Evolutionary conservation across 805 yeast species (phyloP).

Genomic region (Lachancea thermotolerans): DNA sequence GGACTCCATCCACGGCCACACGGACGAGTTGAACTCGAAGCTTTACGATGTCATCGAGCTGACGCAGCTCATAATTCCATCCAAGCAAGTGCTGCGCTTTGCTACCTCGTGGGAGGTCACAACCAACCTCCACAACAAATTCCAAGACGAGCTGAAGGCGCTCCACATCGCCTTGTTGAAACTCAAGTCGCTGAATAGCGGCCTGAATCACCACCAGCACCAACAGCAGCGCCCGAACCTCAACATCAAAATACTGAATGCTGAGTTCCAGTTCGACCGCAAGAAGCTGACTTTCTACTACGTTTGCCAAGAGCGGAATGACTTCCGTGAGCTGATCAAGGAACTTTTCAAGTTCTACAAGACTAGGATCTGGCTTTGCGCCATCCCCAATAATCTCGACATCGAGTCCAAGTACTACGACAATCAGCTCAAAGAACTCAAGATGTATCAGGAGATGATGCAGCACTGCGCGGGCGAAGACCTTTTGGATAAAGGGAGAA

Average conservation of each 20-base stretch:
- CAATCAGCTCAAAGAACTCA: conserved; percentile 25
- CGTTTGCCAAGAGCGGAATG: conserved; percentile 57
- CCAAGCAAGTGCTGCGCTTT: conserved; percentile 70
- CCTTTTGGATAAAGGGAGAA: conserved; percentile 15
- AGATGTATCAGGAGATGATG: conserved; percentile 32
- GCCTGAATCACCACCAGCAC: conserved; percentile 9
- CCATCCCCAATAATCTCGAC: conserved; percentile 40
- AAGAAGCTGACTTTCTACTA: conserved; percentile 71
- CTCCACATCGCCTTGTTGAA: conserved; percentile 56
- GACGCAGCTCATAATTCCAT: conserved; percentile 56
- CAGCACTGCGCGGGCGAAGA: conserved; percentile 26
- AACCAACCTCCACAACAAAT: conserved; percentile 52
- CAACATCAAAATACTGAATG: conserved; percentile 57
- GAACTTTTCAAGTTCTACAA: conserved; percentile 70
- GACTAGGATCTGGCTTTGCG: conserved; percentile 80
- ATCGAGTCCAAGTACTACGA: conserved; percentile 29
- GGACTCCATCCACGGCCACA: conserved; percentile 19
- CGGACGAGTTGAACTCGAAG: conserved; percentile 24
- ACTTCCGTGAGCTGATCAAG: conserved; percentile 64
- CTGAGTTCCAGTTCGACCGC: conserved; percentile 78
- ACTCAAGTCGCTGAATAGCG: conserved; percentile 33
- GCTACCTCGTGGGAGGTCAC: conserved; percentile 64
- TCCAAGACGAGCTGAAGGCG: conserved; percentile 67
- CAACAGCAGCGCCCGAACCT: conserved; percentile 32
- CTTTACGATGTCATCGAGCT: conserved; percentile 38